Percentiles rank a stretch among this genome's conserved stretches.
Evolutionary conservation across 805 yeast genomes (phyloP).

Genomic region (Tetrapisispora pingtungensis): DNA sequence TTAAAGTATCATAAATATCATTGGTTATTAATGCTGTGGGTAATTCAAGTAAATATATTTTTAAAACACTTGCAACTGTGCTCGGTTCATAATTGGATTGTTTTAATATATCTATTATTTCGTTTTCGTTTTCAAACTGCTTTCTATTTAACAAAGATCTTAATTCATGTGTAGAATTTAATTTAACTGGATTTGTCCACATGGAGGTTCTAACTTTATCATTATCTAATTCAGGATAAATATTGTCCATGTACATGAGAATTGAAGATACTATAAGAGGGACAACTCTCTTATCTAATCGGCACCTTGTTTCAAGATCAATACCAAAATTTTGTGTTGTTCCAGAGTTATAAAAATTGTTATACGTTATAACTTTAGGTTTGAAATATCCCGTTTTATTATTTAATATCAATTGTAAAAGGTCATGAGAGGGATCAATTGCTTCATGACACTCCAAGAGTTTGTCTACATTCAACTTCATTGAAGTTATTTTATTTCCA

Average conservation of each 20-base stretch:
- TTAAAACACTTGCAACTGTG: conserved; percentile 56
- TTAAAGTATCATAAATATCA: conserved; percentile 55
- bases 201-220: conserved; percentile 57
- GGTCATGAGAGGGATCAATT: conserved; percentile 59
- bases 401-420: conserved; percentile 54
- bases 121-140: conserved; percentile 26
- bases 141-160: conserved; percentile 41
- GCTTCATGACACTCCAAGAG: conserved; percentile 57
- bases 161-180: conserved; percentile 50
- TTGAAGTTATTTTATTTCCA: conserved; percentile 46
- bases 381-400: conserved; percentile 65
- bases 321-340: conserved; percentile 70
- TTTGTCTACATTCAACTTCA: conserved; percentile 52
- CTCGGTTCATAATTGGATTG: conserved; percentile 37
- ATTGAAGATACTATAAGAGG: conserved; percentile 58
- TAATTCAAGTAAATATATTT: conserved; percentile 64
- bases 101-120: conserved; percentile 26
- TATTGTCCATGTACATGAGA: conserved; percentile 54
- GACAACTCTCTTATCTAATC: conserved; percentile 62
- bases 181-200: conserved; percentile 61
- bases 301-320: conserved; percentile 58
- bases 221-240: conserved; percentile 58
- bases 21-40: conserved; percentile 68
- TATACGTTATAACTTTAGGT: conserved; percentile 66
- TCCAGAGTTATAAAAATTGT: conserved; percentile 66